Conservation (phyloP, 257 asterid genomes). For the Thymus mandschuricus region DNA sequence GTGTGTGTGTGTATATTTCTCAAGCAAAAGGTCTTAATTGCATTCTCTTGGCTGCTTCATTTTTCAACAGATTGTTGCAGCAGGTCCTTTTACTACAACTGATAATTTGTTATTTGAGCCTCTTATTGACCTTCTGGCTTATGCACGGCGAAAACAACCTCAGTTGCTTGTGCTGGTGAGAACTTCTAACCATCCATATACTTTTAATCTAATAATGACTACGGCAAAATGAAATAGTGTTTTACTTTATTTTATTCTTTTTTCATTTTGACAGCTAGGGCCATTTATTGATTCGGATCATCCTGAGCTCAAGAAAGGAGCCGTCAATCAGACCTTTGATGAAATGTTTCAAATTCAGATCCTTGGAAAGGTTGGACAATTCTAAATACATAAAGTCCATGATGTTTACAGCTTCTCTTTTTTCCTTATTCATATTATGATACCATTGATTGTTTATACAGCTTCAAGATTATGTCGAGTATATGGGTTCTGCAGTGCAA, state of each 20-base stretch:
- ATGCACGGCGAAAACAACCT: constrained; percentile 91
- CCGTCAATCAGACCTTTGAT: constrained; percentile 64
- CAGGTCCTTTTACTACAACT: constrained; percentile 90
- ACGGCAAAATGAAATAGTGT: constrained; percentile 20
- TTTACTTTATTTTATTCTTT: constrained; percentile 40
- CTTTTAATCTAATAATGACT: constrained; percentile 24
- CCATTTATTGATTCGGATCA: constrained; percentile 96
- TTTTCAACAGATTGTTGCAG: constrained; percentile 83
- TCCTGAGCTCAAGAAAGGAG: constrained; percentile 77
- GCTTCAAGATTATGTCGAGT: constrained; percentile 96
- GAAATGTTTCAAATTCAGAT: constrained; percentile 74
- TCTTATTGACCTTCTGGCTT: constrained; percentile 79
- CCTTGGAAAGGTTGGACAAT: constrained; percentile 74
- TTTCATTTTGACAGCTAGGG: constrained; percentile 59
- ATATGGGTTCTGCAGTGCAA: constrained; percentile 79
- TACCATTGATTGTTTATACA: constrained; percentile 39
- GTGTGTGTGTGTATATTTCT: constrained; percentile 13
- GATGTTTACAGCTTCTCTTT: constrained; percentile 17
- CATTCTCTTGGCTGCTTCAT: constrained; percentile 30
- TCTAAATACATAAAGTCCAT: constrained; percentile 14
- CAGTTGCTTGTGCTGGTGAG: constrained; percentile 86
- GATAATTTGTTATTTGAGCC: constrained; percentile 92
- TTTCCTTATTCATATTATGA: constrained; percentile 24
- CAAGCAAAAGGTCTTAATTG: constrained; percentile 27
- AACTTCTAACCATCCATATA: constrained; percentile 8